These are phyloP conservation scores for Arachis stenosperma DNA, from an alignment of 306 rosid species.

Conservation along the genomic window DNA sequence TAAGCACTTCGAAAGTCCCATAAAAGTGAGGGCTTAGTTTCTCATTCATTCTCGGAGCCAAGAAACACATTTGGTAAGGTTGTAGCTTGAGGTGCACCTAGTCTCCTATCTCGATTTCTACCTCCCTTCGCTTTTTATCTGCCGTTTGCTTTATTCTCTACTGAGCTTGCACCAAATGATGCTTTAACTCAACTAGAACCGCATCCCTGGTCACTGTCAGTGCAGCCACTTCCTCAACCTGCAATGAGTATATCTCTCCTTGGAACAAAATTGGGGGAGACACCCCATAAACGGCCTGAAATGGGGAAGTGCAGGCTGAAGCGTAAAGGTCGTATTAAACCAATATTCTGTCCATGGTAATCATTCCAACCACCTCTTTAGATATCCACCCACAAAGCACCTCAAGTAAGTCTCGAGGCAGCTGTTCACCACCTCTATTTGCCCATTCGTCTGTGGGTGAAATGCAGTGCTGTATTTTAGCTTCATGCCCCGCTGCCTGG, in stretches of 20 bases:
- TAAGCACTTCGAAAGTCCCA: background rate
- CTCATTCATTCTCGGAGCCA: background rate
- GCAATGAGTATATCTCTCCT: no score
- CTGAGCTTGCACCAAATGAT: background rate
- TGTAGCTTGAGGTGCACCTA: background rate
- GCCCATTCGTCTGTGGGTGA: background rate
- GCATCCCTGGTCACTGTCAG: background rate
- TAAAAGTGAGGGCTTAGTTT: background rate
- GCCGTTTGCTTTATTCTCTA: background rate
- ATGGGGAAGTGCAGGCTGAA: background rate
- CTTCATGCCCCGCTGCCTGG: no score
- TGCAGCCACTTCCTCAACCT: background rate
- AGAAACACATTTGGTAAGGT: background rate
- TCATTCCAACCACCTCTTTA: background rate
- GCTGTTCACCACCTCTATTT: background rate
- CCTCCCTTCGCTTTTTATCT: background rate
- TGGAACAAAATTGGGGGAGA: background rate
- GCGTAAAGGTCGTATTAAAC: background rate
- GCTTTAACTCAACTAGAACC: no score
- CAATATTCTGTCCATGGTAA: background rate
- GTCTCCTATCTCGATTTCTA: background rate
- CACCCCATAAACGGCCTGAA: background rate
- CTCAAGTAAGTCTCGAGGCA: background rate
- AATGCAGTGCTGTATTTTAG: no score
- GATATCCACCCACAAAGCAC: no score